These are phyloP conservation scores for Tubosaeta sp. DNA, from an alignment of 768 basidiomycete genomes.

Conservation along the genomic window DNA sequence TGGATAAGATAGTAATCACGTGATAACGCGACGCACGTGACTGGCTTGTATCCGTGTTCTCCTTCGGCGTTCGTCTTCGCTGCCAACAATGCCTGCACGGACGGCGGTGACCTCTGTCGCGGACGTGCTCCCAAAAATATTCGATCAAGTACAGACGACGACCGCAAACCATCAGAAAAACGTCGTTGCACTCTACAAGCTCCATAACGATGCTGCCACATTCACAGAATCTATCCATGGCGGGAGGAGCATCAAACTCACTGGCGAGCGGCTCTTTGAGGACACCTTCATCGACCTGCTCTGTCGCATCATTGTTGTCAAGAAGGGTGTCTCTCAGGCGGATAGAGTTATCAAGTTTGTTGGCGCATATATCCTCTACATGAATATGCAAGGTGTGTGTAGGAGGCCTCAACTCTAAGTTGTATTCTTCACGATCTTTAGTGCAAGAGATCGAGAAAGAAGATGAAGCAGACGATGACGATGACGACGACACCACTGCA, in stretches of 20 bases:
- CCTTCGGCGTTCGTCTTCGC: background rate
- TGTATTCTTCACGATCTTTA: conserved; percentile 12
- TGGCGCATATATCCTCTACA: conserved; percentile 68
- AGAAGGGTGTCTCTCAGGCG: conserved; percentile 74
- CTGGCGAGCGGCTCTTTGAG: conserved; percentile 77
- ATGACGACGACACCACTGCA: conserved; percentile 64
- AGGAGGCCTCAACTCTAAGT: background rate
- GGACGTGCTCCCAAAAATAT: conserved; percentile 45
- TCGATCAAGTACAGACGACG: conserved; percentile 73
- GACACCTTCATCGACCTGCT: conserved; percentile 59
- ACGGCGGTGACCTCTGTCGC: conserved; percentile 4
- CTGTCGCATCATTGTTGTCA: conserved; percentile 58
- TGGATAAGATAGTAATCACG: too few relatives aligned
- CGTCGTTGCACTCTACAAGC: conserved; percentile 72
- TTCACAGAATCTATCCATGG: conserved; percentile 47
- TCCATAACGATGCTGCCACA: conserved; percentile 62
- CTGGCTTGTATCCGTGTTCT: background rate
- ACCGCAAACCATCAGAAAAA: conserved; percentile 88
- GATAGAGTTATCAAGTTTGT: conserved; percentile 82
- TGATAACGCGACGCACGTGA: conserved; percentile 17
- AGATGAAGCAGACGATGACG: conserved; percentile 40
- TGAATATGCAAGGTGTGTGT: conserved; percentile 69
- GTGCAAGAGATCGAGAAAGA: conserved; percentile 35
- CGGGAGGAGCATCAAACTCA: conserved; percentile 49
- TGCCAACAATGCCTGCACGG: conserved; percentile 13